Evolutionary conservation across 2,329 filamentous ascomycete genomes (phyloP).

Genomic region (Teratosphaeria nubilosa): DNA sequence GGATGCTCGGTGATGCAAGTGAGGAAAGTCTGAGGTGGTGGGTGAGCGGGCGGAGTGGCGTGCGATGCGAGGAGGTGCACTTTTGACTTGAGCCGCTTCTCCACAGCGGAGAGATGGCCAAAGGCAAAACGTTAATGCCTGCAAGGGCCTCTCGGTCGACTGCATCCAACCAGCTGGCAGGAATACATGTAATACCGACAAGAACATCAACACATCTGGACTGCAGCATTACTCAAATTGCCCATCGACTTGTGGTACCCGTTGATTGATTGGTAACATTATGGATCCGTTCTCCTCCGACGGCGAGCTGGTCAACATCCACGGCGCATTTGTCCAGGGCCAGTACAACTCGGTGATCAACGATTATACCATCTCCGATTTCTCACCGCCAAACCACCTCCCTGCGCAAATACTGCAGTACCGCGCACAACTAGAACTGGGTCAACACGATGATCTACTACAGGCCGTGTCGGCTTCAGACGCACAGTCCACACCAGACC

Average conservation of each 20-base stretch:
- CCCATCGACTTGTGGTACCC: not conserved
- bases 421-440: slow-evolving; percentile 73
- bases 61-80: too few relatives aligned
- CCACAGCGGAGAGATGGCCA: not conserved
- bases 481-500: slow-evolving; percentile 51
- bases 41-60: too few relatives aligned
- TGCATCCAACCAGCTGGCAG: not conserved
- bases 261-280: slow-evolving; percentile 31
- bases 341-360: slow-evolving; percentile 72
- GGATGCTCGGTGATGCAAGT: not conserved
- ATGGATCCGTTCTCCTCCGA: slow-evolving; percentile 53
- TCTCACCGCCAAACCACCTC: slow-evolving; percentile 68
- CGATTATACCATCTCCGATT: slow-evolving; percentile 70
- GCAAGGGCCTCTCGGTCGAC: not conserved
- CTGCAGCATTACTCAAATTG: not conserved
- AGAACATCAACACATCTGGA: not conserved
- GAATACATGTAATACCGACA: not conserved
- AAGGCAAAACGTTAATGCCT: not conserved
- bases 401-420: slow-evolving; percentile 69
- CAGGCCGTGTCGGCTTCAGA: slow-evolving; percentile 55
- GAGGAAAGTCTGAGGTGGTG: not conserved
- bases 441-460: slow-evolving; percentile 64
- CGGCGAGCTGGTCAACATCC: slow-evolving; percentile 58
- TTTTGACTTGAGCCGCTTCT: not conserved
- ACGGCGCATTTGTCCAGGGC: slow-evolving; percentile 60